Evolutionary conservation across 73 alveolate species (phyloP).

Genomic region (Paramecium caudatum): DNA sequence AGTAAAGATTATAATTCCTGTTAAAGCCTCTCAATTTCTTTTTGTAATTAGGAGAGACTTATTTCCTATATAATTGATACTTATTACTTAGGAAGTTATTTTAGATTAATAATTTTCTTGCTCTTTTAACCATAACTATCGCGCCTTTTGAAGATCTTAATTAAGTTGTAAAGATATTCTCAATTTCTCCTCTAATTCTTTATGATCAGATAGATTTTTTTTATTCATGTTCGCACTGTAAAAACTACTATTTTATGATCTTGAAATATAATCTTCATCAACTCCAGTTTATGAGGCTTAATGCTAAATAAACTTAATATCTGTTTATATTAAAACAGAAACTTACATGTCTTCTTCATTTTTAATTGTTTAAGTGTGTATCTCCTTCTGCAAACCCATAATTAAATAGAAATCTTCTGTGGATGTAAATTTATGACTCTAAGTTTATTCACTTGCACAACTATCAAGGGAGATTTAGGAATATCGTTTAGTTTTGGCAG

Average conservation of each 20-base stretch:
- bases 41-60: not conserved
- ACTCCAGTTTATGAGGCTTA: constrained; percentile 9
- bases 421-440: not conserved
- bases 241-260: no score
- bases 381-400: not conserved
- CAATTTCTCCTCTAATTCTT: constrained; percentile 24
- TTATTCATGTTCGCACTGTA: no score
- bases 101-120: not conserved
- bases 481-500: constrained; percentile 18
- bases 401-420: not conserved
- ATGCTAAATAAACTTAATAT: not conserved
- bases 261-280: not conserved
- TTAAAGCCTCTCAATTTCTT: constrained; percentile 50
- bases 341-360: not conserved
- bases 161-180: not conserved
- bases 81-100: not conserved
- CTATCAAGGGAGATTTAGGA: constrained; percentile 1
- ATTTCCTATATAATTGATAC: not conserved
- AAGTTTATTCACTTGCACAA: constrained; percentile 31
- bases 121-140: not conserved
- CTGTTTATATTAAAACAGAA: not conserved
- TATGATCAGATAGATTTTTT: no score
- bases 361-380: not conserved
- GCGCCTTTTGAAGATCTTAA: not conserved
- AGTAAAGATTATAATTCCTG: constrained; percentile 2